Evolutionary conservation across 805 yeast species (phyloP), one percentile per base, ranked within the genome.

Genomic region (Clavispora fructus): DNA sequence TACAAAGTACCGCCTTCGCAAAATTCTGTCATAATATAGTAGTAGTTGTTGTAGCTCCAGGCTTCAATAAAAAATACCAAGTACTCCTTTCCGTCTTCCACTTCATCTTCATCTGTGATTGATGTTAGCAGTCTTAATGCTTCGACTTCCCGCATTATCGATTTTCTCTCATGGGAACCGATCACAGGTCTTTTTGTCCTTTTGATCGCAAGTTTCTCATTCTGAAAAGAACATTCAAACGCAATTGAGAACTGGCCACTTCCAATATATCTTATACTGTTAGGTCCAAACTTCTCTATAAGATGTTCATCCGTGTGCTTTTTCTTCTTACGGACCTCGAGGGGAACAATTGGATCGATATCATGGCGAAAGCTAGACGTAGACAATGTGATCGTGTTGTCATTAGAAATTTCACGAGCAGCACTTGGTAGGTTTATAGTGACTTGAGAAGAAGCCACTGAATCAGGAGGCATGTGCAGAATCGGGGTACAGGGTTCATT

Each of bases 1-100:
- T 83, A 94, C 47, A 94, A 68, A 19, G 94, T 87, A 1, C 98
- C 98, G 61, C 91, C 94, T 59, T 91, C 98, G 67, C 97, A 94
- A 64, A 72, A 91, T 56, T 92, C 97, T 4, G 96, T 89, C 94
- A 90, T 87, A 33, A 94, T 88, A 62, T 92, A 94, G 53, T 85
- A 79, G 54, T 82, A 82, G 40, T 80, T 80, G 59, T 81, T 77
- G 59, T 73, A 74, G 53, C 87, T 95, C 97, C 97, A 92, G 28
- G 86, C 87, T 60, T 88, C 90, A 14, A 88, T 77, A 54, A 87
- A 80, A 52, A 82, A 82, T 39, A 94, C 78, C 33, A 94, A 79
- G 60, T 87, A 83, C 55, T 87, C 95, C 52, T 80, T 79, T 11
- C 90, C 94, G 45, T 82, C 87, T 52, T 69, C 74, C 47, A 69